phyloP scores from a whole-genome alignment of 2,329 filamentous ascomycete species.

The Trichoderma citrinoviride region DNA sequence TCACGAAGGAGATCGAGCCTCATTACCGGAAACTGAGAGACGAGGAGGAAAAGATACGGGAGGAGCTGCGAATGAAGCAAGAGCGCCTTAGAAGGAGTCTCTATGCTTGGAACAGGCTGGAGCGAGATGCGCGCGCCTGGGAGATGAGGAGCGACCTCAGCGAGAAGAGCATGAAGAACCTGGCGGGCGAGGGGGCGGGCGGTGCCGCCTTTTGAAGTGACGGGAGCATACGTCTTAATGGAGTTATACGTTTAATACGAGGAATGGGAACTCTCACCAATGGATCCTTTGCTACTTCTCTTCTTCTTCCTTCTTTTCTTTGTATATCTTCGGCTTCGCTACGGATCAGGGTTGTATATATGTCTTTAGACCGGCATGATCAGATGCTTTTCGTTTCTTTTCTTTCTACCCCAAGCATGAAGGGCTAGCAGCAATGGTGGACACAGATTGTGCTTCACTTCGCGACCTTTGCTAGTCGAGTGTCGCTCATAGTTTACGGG shows the following conservation, averaged over 20 bases:
- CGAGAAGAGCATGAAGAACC: slow-evolving; percentile 55
- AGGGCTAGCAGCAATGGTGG: too few species aligned
- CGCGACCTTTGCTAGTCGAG: too few species aligned
- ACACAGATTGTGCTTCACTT: too few species aligned
- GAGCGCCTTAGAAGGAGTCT: slow-evolving; percentile 54
- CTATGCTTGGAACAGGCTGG: slow-evolving; percentile 52
- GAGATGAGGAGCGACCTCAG: slow-evolving; percentile 56
- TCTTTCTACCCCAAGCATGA: too few species aligned
- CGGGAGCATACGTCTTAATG: background rate
- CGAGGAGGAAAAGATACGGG: slow-evolving; percentile 56
- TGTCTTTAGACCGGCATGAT: too few species aligned
- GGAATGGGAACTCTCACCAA: background rate
- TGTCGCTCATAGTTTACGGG: too few species aligned
- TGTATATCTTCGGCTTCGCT: too few species aligned
- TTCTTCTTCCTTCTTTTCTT: too few species aligned
- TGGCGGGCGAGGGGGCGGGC: slow-evolving; percentile 55
- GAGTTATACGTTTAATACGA: too few species aligned
- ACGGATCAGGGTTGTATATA: too few species aligned
- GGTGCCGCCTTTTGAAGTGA: slow-evolving; percentile 51
- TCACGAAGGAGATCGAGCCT: slow-evolving; percentile 53
- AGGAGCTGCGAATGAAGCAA: slow-evolving; percentile 52
- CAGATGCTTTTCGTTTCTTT: too few species aligned
- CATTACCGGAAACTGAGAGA: slow-evolving; percentile 54
- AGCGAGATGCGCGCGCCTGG: slow-evolving; percentile 53
- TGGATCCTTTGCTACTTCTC: too few species aligned